These are phyloP conservation scores for Protomyces gravidus DNA, from an alignment of 1,139 yeast species.

Conservation along the genomic window DNA sequence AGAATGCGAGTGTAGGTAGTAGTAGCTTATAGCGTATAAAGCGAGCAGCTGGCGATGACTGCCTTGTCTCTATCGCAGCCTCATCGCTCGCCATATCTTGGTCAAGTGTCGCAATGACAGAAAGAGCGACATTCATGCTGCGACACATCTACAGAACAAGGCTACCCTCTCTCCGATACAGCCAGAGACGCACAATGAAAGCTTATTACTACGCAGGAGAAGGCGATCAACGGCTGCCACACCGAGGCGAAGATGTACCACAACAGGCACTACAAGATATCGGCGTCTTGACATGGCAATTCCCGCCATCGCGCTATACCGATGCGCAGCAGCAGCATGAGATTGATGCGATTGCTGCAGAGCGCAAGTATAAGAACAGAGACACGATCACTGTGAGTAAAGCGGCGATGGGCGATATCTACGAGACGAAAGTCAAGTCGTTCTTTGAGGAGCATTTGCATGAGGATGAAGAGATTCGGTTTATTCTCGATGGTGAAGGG, in stretches of 20 bases:
- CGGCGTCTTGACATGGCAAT: constrained; percentile 67
- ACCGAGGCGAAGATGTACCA: constrained; percentile 51
- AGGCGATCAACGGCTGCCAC: constrained; percentile 29
- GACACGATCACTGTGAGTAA: constrained; percentile 65
- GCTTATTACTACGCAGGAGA: constrained; percentile 28
- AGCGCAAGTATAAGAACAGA: constrained; percentile 72
- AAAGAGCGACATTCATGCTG: not conserved
- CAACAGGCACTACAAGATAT: constrained; percentile 50
- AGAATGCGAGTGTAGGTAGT: not conserved
- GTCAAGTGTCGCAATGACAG: no score
- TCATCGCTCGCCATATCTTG: no score
- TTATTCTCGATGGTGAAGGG: constrained; percentile 83
- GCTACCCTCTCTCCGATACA: not conserved
- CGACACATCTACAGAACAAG: not conserved
- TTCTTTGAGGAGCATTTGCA: constrained; percentile 88
- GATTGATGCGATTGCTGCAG: constrained; percentile 62
- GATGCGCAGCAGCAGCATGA: constrained; percentile 47
- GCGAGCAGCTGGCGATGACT: not conserved
- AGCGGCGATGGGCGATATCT: constrained; percentile 58
- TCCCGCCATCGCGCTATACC: constrained; percentile 35
- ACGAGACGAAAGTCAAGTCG: constrained; percentile 59
- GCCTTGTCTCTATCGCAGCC: not conserved
- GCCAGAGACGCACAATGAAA: not conserved
- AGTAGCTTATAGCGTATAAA: not conserved
- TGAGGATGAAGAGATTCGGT: constrained; percentile 95